These are phyloP conservation scores for Monilinia fructigena DNA, from an alignment of 2,329 filamentous ascomycete species.

Conservation along the genomic window DNA sequence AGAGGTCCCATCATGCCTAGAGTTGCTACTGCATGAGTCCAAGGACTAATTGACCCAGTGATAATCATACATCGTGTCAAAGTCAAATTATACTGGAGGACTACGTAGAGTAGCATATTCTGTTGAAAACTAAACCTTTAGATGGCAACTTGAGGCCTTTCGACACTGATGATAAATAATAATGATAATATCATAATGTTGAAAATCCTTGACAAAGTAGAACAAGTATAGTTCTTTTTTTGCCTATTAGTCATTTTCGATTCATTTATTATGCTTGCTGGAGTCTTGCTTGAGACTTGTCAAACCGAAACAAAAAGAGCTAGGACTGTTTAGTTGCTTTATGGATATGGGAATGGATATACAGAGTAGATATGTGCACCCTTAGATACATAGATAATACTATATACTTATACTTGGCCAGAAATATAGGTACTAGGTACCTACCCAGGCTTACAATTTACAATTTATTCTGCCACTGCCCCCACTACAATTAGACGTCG, in stretches of 20 bases:
- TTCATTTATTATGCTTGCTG: not conserved
- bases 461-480: not conserved
- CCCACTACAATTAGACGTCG: not conserved
- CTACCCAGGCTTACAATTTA: not conserved
- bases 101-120: not conserved
- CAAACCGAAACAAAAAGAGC: not conserved
- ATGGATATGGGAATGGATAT: not conserved
- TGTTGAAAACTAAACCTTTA: slow-evolving; percentile 6
- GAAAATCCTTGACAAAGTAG: slow-evolving; percentile 19
- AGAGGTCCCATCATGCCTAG: slow-evolving; percentile 1
- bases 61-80: slow-evolving; percentile 6
- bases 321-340: not conserved
- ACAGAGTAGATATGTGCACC: not conserved
- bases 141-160: not conserved
- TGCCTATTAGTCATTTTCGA: not conserved
- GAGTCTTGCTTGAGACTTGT: not conserved
- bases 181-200: slow-evolving; percentile 5
- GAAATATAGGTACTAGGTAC: not conserved
- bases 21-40: not conserved
- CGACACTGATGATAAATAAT: not conserved
- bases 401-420: not conserved
- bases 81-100: not conserved
- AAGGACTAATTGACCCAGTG: slow-evolving; percentile 8
- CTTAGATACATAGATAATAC: not conserved
- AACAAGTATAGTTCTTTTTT: slow-evolving; percentile 6